Evolutionary conservation across 2,329 filamentous ascomycete species (phyloP).

Genomic region (Cordyceps tenuipes): DNA sequence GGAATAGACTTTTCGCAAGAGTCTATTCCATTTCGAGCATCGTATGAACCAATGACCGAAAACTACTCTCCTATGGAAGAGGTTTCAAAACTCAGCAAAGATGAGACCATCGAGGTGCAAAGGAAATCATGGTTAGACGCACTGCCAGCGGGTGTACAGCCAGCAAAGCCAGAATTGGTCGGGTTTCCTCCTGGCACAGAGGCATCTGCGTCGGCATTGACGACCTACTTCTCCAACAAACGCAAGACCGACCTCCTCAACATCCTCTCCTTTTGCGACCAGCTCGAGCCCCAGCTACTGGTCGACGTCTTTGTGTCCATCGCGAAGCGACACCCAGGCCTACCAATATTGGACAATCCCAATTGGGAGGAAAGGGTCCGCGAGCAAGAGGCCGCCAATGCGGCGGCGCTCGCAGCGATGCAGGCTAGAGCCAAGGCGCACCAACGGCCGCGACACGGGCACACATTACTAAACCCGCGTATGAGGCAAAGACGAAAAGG

Average conservation of each 20-base stretch:
- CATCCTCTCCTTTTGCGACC: constrained; percentile 33
- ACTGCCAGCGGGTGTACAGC: constrained; percentile 24
- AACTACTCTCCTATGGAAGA: constrained; percentile 17
- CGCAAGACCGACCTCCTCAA: constrained; percentile 31
- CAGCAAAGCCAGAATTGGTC: constrained; percentile 29
- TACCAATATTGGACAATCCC: constrained; percentile 34
- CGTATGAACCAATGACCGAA: constrained; percentile 12
- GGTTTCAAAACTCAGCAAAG: not conserved
- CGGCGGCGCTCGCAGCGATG: not conserved
- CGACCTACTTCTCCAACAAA: constrained; percentile 31
- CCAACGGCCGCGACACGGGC: constrained; percentile 24
- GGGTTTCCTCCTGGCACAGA: constrained; percentile 28
- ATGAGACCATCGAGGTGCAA: constrained; percentile 20
- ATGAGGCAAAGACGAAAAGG: constrained; percentile 24
- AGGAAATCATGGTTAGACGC: constrained; percentile 25
- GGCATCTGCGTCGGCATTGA: constrained; percentile 25
- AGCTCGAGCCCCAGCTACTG: constrained; percentile 32
- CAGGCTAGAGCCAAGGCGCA: constrained; percentile 10
- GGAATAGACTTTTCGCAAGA: constrained; percentile 23
- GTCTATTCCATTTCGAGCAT: constrained; percentile 23
- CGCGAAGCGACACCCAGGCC: constrained; percentile 33
- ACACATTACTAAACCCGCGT: constrained; percentile 20
- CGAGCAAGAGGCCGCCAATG: not conserved
- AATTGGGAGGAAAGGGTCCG: constrained; percentile 27
- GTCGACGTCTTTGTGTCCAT: constrained; percentile 34